These are phyloP conservation scores for Biscogniauxia sp. DNA, from an alignment of 2,329 filamentous ascomycete genomes.

Conservation along the genomic window DNA sequence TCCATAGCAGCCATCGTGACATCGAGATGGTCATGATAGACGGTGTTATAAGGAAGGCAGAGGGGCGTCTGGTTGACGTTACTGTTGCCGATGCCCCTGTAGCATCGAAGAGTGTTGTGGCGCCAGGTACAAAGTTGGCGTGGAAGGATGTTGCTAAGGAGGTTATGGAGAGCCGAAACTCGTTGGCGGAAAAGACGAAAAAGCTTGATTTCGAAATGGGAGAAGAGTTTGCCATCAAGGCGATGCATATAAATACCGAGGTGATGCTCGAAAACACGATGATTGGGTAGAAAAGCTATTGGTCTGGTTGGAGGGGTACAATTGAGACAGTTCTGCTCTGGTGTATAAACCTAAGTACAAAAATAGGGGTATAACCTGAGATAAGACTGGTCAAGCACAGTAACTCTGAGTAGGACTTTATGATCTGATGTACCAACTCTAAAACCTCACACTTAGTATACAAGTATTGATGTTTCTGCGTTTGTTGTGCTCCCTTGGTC, in stretches of 20 bases:
- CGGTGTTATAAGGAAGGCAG: constrained; percentile 11
- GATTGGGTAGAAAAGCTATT: neutral
- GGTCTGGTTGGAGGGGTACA: no score
- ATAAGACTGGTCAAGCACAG: no score
- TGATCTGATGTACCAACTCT: no score
- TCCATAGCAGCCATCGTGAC: constrained; percentile 16
- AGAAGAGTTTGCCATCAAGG: neutral
- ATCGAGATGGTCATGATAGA: constrained; percentile 17
- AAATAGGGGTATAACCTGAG: no score
- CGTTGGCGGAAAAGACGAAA: neutral
- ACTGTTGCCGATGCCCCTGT: neutral
- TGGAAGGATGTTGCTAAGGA: neutral
- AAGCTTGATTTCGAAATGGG: neutral
- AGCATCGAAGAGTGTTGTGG: neutral
- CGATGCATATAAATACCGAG: neutral
- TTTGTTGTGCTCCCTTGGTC: no score
- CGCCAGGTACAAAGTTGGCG: neutral
- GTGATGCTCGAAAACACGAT: neutral
- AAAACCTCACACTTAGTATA: no score
- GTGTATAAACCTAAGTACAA: no score
- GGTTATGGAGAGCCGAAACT: neutral
- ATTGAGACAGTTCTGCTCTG: no score
- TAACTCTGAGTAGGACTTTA: no score
- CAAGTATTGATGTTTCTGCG: no score
- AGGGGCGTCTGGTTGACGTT: neutral